These are phyloP conservation scores for Starmerella stellata DNA, from an alignment of 805 yeast species.

Conservation along the genomic window DNA sequence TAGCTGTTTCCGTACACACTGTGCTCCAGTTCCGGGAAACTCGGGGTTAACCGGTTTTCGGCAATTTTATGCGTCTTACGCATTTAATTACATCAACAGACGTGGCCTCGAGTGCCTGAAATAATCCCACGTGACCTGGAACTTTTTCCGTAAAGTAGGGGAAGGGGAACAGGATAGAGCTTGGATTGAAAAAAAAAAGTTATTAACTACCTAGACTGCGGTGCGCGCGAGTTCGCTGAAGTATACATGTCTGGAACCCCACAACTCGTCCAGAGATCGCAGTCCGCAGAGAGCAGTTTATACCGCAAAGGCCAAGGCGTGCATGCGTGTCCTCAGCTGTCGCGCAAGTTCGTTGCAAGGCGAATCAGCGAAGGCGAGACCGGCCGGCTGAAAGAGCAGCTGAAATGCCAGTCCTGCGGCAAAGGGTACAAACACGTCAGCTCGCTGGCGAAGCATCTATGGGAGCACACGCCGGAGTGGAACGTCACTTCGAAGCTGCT, in stretches of 20 bases:
- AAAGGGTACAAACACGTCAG: conserved; percentile 80
- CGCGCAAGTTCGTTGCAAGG: conserved; percentile 50
- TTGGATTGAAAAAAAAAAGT: no score
- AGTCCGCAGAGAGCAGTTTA: not conserved
- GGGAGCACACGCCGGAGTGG: conserved; percentile 96
- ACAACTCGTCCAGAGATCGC: not conserved
- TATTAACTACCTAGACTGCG: not conserved
- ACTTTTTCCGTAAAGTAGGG: no score
- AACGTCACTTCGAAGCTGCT: conserved; percentile 62
- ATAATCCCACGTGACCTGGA: no score
- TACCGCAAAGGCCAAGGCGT: not conserved
- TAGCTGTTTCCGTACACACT: no score
- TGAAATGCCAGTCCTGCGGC: conserved; percentile 80
- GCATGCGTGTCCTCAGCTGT: conserved; percentile 14
- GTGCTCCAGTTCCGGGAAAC: no score
- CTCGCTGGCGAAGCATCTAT: conserved; percentile 69
- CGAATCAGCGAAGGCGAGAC: conserved; percentile 75
- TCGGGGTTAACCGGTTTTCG: no score
- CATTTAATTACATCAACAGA: no score
- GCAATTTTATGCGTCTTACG: no score
- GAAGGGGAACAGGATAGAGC: no score
- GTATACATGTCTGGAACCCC: not conserved
- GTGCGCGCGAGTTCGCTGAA: not conserved
- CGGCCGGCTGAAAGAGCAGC: conserved; percentile 65
- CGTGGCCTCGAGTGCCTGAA: no score